These are phyloP conservation scores for Ceratobasidium sp. DNA, from an alignment of 1,284 basidiomycete genomes.

Conservation along the genomic window DNA sequence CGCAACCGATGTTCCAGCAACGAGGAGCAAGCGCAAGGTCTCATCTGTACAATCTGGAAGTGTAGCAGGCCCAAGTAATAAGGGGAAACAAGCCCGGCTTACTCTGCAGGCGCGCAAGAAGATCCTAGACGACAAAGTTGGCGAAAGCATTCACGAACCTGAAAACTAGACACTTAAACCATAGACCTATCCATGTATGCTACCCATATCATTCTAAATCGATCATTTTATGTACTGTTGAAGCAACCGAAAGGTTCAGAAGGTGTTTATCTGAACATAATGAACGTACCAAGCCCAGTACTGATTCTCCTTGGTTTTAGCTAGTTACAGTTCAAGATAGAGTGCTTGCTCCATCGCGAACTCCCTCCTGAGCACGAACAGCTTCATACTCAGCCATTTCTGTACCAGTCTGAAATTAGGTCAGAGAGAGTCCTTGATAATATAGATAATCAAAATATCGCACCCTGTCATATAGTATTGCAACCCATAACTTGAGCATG, in stretches of 20 bases:
- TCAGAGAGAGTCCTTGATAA: too few species aligned
- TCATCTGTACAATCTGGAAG: not conserved
- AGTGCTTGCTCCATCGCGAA: not conserved
- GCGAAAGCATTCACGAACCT: not conserved
- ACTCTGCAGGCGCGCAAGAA: not conserved
- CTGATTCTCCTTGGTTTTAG: too few species aligned
- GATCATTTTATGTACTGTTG: not conserved
- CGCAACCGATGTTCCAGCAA: not conserved
- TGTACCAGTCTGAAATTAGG: not conserved
- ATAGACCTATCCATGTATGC: not conserved
- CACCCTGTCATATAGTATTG: slow-evolving; percentile 4
- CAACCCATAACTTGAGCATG: not conserved
- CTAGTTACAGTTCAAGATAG: not conserved
- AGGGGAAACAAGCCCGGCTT: not conserved
- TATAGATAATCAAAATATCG: not conserved
- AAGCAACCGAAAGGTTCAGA: not conserved
- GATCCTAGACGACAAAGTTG: not conserved
- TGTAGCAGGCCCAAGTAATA: not conserved
- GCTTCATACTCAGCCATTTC: not conserved
- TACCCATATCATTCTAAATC: not conserved
- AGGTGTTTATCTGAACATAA: too few species aligned
- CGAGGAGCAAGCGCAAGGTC: not conserved
- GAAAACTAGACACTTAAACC: not conserved
- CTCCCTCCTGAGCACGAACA: not conserved
- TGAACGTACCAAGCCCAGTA: not conserved